Conservation (phyloP, 805 yeast genomes). For the Barnettozyma vustinii region DNA sequence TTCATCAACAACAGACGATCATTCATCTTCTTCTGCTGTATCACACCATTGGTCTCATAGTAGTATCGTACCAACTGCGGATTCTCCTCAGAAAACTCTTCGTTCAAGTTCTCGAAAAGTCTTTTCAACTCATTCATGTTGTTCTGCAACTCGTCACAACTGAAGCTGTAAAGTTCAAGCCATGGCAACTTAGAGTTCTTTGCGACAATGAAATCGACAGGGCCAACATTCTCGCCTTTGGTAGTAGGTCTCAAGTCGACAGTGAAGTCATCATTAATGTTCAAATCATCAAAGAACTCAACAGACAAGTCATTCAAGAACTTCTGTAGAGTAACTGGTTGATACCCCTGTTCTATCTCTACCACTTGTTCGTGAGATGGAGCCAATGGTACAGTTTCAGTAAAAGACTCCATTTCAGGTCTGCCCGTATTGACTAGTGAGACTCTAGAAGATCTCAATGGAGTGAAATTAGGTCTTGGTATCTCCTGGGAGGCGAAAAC, state of each 20-base stretch:
- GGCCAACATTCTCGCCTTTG: background rate
- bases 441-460: conserved; percentile 17
- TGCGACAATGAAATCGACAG: conserved; percentile 20
- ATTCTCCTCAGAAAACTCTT: conserved; percentile 23
- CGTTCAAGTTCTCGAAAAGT: conserved; percentile 20
- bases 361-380: conserved; percentile 19
- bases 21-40: conserved; percentile 21
- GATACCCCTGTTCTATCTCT: conserved; percentile 11
- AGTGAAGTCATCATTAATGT: conserved; percentile 21
- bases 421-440: conserved; percentile 14
- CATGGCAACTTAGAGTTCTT: conserved; percentile 22
- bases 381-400: conserved; percentile 19
- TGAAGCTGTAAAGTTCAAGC: conserved; percentile 24
- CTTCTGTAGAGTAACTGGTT: conserved; percentile 21
- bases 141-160: conserved; percentile 25
- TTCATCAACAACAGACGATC: conserved; percentile 23
- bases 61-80: conserved; percentile 24
- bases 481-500: conserved; percentile 10
- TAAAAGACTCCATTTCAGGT: conserved; percentile 12
- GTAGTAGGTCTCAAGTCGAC: conserved; percentile 12
- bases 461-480: conserved; percentile 22
- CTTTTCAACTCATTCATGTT: conserved; percentile 21
- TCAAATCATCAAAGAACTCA: conserved; percentile 25
- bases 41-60: conserved; percentile 16
- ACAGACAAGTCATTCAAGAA: conserved; percentile 23